phyloP scores from a whole-genome alignment of 2,329 filamentous ascomycete species.

The Trichoderma pleuroti region DNA sequence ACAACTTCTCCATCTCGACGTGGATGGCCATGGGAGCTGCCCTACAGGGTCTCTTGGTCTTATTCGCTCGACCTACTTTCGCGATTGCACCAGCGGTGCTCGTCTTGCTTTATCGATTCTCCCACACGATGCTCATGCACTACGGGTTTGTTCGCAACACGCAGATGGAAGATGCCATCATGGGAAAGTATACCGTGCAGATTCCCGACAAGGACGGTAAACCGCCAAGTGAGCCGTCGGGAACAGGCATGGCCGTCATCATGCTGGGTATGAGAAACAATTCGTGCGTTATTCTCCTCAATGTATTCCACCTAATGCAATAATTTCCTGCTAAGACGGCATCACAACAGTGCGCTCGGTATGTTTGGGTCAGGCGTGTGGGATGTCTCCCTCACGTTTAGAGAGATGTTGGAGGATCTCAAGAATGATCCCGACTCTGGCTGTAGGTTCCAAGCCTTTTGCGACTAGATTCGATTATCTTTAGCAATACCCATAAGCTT shows the following conservation, averaged over 20 bases:
- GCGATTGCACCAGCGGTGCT: neutral
- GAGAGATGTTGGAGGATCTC: neutral
- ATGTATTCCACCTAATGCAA: neutral
- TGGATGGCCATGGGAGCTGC: slow-evolving; percentile 15
- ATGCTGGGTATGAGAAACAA: slow-evolving; percentile 3
- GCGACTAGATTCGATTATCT: too few species aligned
- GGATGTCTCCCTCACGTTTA: neutral
- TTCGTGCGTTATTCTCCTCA: neutral
- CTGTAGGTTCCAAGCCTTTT: neutral
- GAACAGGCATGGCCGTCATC: neutral
- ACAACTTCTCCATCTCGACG: slow-evolving; percentile 10
- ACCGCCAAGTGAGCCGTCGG: neutral
- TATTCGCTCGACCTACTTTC: neutral
- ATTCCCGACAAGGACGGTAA: neutral
- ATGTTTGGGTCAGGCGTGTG: slow-evolving; percentile 2
- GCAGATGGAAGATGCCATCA: slow-evolving; percentile 6
- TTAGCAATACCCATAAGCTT: neutral
- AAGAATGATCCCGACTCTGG: neutral
- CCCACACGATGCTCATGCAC: slow-evolving; percentile 6
- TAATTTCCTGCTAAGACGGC: neutral
- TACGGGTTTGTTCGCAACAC: slow-evolving; percentile 9
- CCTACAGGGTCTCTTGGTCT: neutral
- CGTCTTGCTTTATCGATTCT: neutral
- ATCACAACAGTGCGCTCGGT: neutral
- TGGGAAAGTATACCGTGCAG: slow-evolving; percentile 11